These are phyloP conservation scores for Thraustotheca clavata DNA, from an alignment of 352 stramenopile genomes.

Conservation along the genomic window DNA sequence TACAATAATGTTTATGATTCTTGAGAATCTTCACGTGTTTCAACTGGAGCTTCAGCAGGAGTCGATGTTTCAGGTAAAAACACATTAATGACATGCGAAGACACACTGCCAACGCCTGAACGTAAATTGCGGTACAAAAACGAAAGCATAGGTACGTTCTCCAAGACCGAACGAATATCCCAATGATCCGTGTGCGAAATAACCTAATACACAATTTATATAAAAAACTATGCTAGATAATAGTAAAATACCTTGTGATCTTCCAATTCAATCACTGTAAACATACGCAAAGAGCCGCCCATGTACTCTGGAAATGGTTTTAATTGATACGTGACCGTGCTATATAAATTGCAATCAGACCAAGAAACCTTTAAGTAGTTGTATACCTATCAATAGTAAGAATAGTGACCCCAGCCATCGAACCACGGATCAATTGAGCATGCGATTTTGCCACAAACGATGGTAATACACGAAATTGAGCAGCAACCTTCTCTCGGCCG, in stretches of 20 bases:
- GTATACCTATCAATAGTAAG: constrained; percentile 69
- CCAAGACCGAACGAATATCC: constrained; percentile 73
- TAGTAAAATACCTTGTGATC: constrained; percentile 35
- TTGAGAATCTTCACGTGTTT: not conserved
- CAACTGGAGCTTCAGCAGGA: not conserved
- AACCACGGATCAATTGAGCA: constrained; percentile 67
- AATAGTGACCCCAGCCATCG: constrained; percentile 67
- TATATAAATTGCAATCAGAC: not conserved
- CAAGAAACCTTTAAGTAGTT: not conserved
- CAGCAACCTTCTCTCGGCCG: constrained; percentile 73
- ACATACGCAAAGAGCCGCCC: constrained; percentile 62
- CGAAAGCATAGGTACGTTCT: constrained; percentile 63
- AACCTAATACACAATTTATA: constrained; percentile 31
- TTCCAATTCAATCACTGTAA: constrained; percentile 77
- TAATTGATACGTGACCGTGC: constrained; percentile 49
- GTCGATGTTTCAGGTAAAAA: constrained; percentile 31
- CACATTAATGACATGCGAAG: constrained; percentile 61
- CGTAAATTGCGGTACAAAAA: constrained; percentile 79
- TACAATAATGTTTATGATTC: not conserved
- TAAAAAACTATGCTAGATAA: not conserved
- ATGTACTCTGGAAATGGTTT: constrained; percentile 67
- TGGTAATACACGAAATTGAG: constrained; percentile 70
- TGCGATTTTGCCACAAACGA: constrained; percentile 73
- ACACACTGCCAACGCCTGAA: constrained; percentile 55
- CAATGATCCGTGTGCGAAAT: constrained; percentile 77